Percentiles rank a stretch among this genome's conserved stretches.
These are phyloP conservation scores for Mortierella polycephala DNA, from an alignment of 371 early-diverging fungal genomes.

Conservation along the genomic window DNA sequence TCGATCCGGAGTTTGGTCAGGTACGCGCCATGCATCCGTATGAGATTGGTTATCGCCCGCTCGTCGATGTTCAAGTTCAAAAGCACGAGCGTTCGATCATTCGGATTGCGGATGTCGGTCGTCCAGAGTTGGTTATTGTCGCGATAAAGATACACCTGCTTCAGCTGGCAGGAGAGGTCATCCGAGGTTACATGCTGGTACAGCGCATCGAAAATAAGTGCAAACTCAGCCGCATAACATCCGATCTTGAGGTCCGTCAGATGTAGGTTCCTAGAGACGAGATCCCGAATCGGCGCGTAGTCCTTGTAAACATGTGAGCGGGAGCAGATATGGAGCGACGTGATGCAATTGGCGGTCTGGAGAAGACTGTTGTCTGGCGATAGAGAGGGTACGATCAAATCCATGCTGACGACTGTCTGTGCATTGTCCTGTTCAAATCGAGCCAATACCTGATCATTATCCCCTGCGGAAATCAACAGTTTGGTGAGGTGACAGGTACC, in stretches of 20 bases:
- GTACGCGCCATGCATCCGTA: slow-evolving; percentile 4
- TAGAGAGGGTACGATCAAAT: slow-evolving; percentile 1
- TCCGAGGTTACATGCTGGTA: neutral
- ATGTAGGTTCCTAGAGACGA: slow-evolving; percentile 3
- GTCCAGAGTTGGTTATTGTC: slow-evolving; percentile 10
- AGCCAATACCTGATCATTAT: slow-evolving; percentile 1
- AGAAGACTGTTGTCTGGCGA: slow-evolving; percentile 8
- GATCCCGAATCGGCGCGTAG: neutral
- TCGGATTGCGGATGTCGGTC: slow-evolving; percentile 3
- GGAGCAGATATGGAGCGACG: slow-evolving; percentile 14
- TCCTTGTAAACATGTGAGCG: neutral
- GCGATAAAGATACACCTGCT: slow-evolving; percentile 14
- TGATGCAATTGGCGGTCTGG: neutral
- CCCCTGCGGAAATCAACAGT: neutral
- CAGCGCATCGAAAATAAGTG: slow-evolving; percentile 1
- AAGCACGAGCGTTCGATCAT: slow-evolving; percentile 1
- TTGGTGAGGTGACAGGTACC: slow-evolving; percentile 7
- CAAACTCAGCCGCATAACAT: slow-evolving; percentile 12
- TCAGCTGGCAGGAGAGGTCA: neutral
- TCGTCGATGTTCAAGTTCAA: slow-evolving; percentile 5
- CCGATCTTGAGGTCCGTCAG: slow-evolving; percentile 14
- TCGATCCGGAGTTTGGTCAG: slow-evolving; percentile 16
- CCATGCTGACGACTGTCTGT: slow-evolving; percentile 6
- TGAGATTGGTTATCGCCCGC: neutral
- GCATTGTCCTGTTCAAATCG: slow-evolving; percentile 4